Evolutionary conservation across 192 early-diverging fungal species (phyloP).

Genomic region (Geosiphon pyriformis): DNA sequence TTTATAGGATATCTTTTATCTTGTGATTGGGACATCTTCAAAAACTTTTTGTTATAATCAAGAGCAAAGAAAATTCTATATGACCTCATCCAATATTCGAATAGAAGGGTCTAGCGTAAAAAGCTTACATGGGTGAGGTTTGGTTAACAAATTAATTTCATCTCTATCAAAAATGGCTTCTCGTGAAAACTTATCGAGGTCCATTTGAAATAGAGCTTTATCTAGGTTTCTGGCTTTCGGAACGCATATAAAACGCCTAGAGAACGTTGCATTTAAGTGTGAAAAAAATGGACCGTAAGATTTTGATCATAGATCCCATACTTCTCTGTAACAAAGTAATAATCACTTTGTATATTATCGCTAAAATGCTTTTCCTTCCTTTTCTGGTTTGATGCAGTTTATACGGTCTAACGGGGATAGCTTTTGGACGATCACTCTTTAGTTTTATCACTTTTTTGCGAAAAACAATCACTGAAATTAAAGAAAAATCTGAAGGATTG

Average conservation of each 20-base stretch:
- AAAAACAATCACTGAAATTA: constrained; percentile 16
- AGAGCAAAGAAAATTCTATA: not conserved
- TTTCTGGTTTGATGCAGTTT: constrained; percentile 1
- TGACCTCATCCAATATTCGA: not conserved
- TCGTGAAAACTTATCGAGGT: not conserved
- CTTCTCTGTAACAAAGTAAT: too few species aligned
- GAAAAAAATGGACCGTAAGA: constrained; percentile 21
- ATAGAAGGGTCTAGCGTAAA: constrained; percentile 20
- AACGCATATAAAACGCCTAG: constrained; percentile 24
- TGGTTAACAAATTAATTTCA: not conserved
- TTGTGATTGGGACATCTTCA: constrained; percentile 12
- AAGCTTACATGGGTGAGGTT: constrained; percentile 9
- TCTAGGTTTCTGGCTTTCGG: constrained; percentile 18
- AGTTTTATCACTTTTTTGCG: constrained; percentile 19
- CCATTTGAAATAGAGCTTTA: constrained; percentile 1
- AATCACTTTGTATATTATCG: not conserved
- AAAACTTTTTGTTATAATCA: constrained; percentile 19
- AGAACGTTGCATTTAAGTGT: constrained; percentile 23
- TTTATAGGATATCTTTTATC: constrained; percentile 5
- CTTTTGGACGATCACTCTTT: constrained; percentile 32
- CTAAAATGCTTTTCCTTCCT: not conserved
- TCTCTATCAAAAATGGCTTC: not conserved
- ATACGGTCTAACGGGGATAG: constrained; percentile 29
- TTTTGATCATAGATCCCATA: too few species aligned
- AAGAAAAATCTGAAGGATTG: not conserved